Evolutionary conservation across 257 asterid genomes (phyloP).

Genomic region (Solanum infundibuliforme): DNA sequence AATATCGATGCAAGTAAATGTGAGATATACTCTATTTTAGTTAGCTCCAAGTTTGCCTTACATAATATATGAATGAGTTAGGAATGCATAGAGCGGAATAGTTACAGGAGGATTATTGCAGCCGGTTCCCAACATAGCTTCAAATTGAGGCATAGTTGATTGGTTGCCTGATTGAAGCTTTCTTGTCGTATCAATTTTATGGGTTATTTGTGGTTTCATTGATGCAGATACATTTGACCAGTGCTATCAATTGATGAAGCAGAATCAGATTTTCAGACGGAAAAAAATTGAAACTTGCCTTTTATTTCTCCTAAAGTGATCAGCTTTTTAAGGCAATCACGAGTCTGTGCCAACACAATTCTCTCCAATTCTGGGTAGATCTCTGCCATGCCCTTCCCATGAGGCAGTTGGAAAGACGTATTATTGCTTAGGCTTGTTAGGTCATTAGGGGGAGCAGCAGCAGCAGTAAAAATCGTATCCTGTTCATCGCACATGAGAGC

Average conservation of each 20-base stretch:
- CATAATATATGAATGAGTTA: neutral
- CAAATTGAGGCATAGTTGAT: neutral
- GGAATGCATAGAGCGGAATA: neutral
- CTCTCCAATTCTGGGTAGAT: conserved; percentile 15
- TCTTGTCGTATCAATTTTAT: neutral
- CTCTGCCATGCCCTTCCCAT: conserved; percentile 6
- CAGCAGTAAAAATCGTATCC: conserved; percentile 1
- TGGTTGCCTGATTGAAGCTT: neutral
- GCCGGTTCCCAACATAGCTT: neutral
- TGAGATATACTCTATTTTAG: neutral
- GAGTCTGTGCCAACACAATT: conserved; percentile 8
- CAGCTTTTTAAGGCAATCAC: conserved; percentile 17
- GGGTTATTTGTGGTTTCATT: neutral
- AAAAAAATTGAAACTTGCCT: conserved; percentile 7
- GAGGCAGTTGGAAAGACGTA: conserved; percentile 3
- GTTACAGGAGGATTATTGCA: neutral
- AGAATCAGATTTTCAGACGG: neutral
- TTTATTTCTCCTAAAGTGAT: conserved; percentile 16
- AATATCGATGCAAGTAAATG: neutral
- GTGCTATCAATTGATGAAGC: neutral
- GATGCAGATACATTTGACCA: neutral
- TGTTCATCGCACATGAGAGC: conserved; percentile 17
- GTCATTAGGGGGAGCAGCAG: conserved; percentile 8
- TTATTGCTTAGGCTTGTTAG: neutral
- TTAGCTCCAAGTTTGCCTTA: neutral